phyloP scores from a whole-genome alignment of 768 basidiomycete species.

The Serendipita sp. region DNA sequence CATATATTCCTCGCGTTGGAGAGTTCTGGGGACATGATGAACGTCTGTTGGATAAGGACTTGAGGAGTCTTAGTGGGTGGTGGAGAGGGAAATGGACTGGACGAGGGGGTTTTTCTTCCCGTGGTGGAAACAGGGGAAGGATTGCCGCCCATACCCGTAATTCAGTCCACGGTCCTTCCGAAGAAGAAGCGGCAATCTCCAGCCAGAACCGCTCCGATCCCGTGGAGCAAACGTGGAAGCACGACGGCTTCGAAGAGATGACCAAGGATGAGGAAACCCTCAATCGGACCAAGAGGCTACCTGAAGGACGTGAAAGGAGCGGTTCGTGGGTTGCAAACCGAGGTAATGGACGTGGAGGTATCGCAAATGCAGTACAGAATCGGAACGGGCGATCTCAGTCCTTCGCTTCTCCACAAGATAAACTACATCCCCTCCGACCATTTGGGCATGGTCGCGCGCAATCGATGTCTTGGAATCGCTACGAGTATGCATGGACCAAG shows the following conservation, averaged over 20 bases:
- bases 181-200: conserved; percentile 4
- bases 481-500: conserved; percentile 66
- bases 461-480: not conserved
- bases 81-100: conserved; percentile 70
- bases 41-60: conserved; percentile 64
- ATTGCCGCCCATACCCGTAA: conserved; percentile 13
- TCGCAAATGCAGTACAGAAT: conserved; percentile 15
- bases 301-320: conserved; percentile 25
- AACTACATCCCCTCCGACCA: conserved; percentile 3
- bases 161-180: not conserved
- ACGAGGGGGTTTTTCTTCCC: conserved; percentile 32
- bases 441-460: not conserved
- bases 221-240: conserved; percentile 60
- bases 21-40: conserved; percentile 95
- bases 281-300: conserved; percentile 31
- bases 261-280: conserved; percentile 52
- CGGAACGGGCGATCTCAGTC: conserved; percentile 12
- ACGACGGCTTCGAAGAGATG: conserved; percentile 83
- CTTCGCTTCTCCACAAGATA: conserved; percentile 9
- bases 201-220: conserved; percentile 24
- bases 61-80: conserved; percentile 72
- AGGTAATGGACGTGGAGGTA: conserved; percentile 12
- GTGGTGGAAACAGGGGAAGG: conserved; percentile 37
- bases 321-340: conserved; percentile 23
- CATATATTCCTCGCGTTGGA: conserved; percentile 78